Evolutionary conservation across 2,329 filamentous ascomycete genomes (phyloP).

Genomic region (Calonectria crousiana): DNA sequence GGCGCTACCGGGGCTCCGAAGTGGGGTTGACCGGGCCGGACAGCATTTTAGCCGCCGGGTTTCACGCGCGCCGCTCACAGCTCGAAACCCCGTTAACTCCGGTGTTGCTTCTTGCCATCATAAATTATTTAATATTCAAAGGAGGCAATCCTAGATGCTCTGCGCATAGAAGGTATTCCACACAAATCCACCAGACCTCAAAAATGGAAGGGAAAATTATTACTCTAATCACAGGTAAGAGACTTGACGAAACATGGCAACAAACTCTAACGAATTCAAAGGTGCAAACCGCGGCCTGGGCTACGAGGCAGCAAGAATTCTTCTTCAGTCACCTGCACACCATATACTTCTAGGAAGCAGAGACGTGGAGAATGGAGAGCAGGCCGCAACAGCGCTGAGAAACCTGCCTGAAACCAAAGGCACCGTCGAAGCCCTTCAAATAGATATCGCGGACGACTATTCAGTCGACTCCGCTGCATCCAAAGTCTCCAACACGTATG

Average conservation of each 20-base stretch:
- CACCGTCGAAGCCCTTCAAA: constrained; percentile 6
- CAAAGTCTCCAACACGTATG: background rate
- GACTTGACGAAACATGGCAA: background rate
- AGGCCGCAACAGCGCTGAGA: background rate
- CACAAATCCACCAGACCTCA: background rate
- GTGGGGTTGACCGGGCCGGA: background rate
- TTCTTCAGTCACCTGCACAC: background rate
- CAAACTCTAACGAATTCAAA: background rate
- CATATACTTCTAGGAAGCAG: constrained; percentile 18
- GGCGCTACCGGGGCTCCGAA: background rate
- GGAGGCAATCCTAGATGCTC: background rate
- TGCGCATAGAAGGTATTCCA: background rate
- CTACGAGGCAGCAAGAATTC: constrained; percentile 13
- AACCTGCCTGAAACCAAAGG: constrained; percentile 15
- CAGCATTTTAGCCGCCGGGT: background rate
- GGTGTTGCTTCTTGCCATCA: background rate
- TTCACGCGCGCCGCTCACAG: too few relatives aligned
- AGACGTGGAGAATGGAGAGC: background rate
- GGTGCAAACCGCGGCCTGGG: constrained; percentile 18
- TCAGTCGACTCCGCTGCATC: constrained; percentile 15
- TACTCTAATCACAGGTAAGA: background rate
- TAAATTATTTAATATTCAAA: background rate
- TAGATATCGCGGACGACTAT: background rate
- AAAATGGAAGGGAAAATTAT: constrained; percentile 14
- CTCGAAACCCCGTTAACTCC: background rate